phyloP scores from a whole-genome alignment of 306 rosid genomes.

The Alnus glutinosa region DNA sequence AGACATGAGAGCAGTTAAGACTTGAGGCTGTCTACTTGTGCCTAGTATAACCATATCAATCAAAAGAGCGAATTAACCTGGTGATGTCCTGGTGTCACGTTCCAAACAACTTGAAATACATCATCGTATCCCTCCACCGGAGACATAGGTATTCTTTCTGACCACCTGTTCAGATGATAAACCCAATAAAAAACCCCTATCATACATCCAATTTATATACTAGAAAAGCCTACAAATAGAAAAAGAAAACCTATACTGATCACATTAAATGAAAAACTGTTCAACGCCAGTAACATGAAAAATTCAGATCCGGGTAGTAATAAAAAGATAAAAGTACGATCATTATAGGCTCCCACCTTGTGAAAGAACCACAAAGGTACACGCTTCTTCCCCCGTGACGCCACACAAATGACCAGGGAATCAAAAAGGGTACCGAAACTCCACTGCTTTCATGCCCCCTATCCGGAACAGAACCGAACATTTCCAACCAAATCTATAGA shows the following conservation, averaged over 20 bases:
- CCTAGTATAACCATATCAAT: neutral
- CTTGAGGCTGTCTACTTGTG: neutral
- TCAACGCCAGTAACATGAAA: conserved; percentile 16
- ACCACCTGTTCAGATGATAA: conserved; percentile 58
- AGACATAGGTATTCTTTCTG: conserved; percentile 62
- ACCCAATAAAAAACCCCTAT: conserved; percentile 26
- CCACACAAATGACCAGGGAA: conserved; percentile 70
- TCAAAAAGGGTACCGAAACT: conserved; percentile 47
- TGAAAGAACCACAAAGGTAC: conserved; percentile 67
- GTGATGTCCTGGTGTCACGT: conserved; percentile 73
- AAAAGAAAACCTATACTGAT: neutral
- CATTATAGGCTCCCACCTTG: conserved; percentile 42
- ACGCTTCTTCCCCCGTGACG: conserved; percentile 81
- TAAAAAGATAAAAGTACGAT: conserved; percentile 1
- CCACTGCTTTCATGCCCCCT: conserved; percentile 47
- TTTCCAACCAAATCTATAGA: conserved; percentile 38
- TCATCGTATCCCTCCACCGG: conserved; percentile 76
- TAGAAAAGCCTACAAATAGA: neutral
- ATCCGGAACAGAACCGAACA: conserved; percentile 60
- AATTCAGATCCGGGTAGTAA: conserved; percentile 10
- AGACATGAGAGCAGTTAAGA: neutral
- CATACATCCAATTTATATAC: conserved; percentile 7
- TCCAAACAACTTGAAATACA: conserved; percentile 79
- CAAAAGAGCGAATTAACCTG: conserved; percentile 56
- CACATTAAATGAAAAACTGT: neutral